Evolutionary conservation across 768 basidiomycete species (phyloP).

Genomic region (Boletus vermiculosoides): DNA sequence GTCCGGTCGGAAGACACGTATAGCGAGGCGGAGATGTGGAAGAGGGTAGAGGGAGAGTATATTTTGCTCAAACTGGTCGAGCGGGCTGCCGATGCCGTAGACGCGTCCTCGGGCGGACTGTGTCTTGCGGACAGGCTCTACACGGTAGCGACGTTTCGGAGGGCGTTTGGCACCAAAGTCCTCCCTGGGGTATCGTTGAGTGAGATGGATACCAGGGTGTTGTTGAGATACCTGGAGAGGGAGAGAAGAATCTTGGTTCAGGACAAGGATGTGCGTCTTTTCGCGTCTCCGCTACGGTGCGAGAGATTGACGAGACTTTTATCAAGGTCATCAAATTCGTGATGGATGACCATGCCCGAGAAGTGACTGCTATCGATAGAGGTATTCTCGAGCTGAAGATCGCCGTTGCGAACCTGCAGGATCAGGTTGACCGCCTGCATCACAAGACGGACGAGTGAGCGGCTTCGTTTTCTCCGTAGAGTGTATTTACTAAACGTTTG

Average conservation of each 20-base stretch:
- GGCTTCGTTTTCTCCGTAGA: not conserved
- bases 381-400: constrained; percentile 80
- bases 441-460: constrained; percentile 69
- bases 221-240: constrained; percentile 77
- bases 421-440: constrained; percentile 70
- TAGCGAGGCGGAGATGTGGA: constrained; percentile 48
- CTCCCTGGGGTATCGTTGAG: constrained; percentile 48
- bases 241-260: constrained; percentile 65
- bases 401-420: constrained; percentile 63
- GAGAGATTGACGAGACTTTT: not conserved
- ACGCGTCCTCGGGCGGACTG: constrained; percentile 42
- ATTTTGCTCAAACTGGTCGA: constrained; percentile 67
- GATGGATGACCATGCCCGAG: constrained; percentile 32
- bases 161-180: constrained; percentile 48
- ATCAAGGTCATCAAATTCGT: constrained; percentile 81
- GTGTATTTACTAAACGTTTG: not conserved
- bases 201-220: constrained; percentile 61
- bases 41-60: constrained; percentile 67
- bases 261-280: constrained; percentile 59
- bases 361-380: constrained; percentile 74
- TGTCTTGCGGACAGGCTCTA: constrained; percentile 60
- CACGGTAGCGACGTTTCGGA: constrained; percentile 57
- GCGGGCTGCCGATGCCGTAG: constrained; percentile 57
- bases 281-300: not conserved
- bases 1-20: constrained; percentile 59